Conservation (phyloP, 2,329 filamentous ascomycete species). For the Clonostachys chloroleuca region DNA sequence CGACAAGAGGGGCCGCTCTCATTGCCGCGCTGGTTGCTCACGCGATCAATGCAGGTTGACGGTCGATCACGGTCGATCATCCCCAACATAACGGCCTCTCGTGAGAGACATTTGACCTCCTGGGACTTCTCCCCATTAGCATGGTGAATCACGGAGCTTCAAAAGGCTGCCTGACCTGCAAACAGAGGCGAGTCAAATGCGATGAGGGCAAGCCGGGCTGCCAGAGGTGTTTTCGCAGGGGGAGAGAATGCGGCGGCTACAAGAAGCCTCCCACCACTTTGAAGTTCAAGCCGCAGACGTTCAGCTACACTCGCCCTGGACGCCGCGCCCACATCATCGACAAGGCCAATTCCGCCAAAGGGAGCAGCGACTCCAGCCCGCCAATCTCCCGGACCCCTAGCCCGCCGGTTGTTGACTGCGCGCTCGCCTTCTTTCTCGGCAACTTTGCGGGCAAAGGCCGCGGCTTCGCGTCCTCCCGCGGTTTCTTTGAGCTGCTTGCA, state of each 20-base stretch:
- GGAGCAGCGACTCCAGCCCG: neutral
- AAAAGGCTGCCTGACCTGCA: slow-evolving; percentile 6
- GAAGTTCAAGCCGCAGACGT: slow-evolving; percentile 4
- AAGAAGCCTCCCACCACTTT: slow-evolving; percentile 1
- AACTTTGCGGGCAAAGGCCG: slow-evolving; percentile 7
- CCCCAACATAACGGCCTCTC: too few species aligned
- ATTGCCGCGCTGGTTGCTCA: too few species aligned
- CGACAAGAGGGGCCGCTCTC: too few species aligned
- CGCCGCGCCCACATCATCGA: too few species aligned
- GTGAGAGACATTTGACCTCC: too few species aligned
- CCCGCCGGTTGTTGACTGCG: neutral
- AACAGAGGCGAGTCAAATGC: slow-evolving; percentile 20
- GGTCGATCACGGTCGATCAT: too few species aligned
- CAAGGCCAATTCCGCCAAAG: neutral
- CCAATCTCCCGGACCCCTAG: neutral
- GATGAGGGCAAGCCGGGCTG: slow-evolving; percentile 17
- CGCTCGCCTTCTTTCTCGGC: slow-evolving; percentile 8
- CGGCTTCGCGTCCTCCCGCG: slow-evolving; percentile 7
- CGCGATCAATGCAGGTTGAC: too few species aligned
- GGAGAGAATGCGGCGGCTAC: neutral
- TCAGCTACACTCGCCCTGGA: too few species aligned
- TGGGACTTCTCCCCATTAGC: slow-evolving; percentile 1
- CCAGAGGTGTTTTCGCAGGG: slow-evolving; percentile 2
- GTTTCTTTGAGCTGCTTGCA: slow-evolving; percentile 7
- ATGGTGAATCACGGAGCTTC: neutral